These are phyloP conservation scores for Chalciporus chontae DNA, from an alignment of 768 basidiomycete species.

Conservation along the genomic window DNA sequence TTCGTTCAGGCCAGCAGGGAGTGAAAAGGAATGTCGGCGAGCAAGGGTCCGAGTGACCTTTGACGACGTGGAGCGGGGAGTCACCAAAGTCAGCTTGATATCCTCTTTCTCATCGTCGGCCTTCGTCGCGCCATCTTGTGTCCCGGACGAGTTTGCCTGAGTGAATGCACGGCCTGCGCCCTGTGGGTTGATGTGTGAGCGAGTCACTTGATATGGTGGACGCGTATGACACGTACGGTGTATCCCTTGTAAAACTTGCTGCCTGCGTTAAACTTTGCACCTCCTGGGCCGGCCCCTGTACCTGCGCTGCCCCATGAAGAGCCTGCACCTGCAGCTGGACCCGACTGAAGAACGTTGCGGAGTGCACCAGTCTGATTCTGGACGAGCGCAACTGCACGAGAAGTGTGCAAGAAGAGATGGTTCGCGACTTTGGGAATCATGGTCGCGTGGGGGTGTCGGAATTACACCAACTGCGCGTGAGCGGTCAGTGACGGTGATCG, in stretches of 20 bases:
- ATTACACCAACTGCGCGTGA: background rate
- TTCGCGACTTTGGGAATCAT: conserved; percentile 86
- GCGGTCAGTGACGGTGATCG: background rate
- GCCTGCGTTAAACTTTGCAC: conserved; percentile 69
- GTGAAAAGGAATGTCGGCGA: conserved; percentile 61
- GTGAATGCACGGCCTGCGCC: conserved; percentile 68
- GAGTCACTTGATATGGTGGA: background rate
- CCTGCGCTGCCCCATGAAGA: conserved; percentile 55
- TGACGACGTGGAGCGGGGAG: conserved; percentile 25
- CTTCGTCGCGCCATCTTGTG: conserved; percentile 45
- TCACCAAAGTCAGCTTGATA: conserved; percentile 27
- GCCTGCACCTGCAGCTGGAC: conserved; percentile 42
- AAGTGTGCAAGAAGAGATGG: conserved; percentile 71
- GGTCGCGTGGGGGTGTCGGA: conserved; percentile 4
- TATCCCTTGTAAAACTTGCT: conserved; percentile 69
- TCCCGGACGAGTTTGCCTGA: conserved; percentile 62
- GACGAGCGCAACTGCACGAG: conserved; percentile 71
- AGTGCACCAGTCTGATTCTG: conserved; percentile 68
- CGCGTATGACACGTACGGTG: conserved; percentile 43
- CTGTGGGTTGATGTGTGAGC: conserved; percentile 34
- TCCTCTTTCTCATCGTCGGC: conserved; percentile 64
- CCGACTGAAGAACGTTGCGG: conserved; percentile 71
- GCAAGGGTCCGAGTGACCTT: conserved; percentile 41
- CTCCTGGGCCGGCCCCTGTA: conserved; percentile 55
- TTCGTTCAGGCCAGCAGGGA: conserved; percentile 41